Conservation (phyloP, 2,329 filamentous ascomycete species). For the Colletotrichum chrysophilum region DNA sequence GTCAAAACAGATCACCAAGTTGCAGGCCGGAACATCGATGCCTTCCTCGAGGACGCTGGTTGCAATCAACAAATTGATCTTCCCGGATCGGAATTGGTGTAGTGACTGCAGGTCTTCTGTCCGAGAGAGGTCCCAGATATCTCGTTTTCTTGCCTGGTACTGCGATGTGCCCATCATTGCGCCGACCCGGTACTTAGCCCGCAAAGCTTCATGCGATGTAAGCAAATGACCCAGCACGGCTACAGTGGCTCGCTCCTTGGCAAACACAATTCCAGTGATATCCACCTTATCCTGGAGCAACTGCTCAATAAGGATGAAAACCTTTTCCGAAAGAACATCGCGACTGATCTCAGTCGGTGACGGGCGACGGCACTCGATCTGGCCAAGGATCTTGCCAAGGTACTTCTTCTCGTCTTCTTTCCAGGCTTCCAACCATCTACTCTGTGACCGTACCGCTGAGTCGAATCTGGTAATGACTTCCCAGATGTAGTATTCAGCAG, state of each 20-base stretch:
- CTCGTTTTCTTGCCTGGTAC: slow-evolving; percentile 36
- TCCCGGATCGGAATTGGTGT: slow-evolving; percentile 57
- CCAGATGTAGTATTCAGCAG: slow-evolving; percentile 69
- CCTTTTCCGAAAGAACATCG: slow-evolving; percentile 61
- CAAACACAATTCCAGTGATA: slow-evolving; percentile 70
- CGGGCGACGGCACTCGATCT: slow-evolving; percentile 33
- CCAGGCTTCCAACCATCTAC: slow-evolving; percentile 43
- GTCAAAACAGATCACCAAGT: slow-evolving; percentile 65
- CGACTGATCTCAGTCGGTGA: slow-evolving; percentile 21
- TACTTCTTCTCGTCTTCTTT: slow-evolving; percentile 60
- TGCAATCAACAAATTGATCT: slow-evolving; percentile 62
- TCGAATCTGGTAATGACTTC: slow-evolving; percentile 45
- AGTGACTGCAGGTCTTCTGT: slow-evolving; percentile 36
- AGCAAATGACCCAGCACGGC: slow-evolving; percentile 65
- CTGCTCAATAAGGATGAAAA: slow-evolving; percentile 55
- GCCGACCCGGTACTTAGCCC: slow-evolving; percentile 52
- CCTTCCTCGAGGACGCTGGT: slow-evolving; percentile 72
- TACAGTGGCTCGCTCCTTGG: slow-evolving; percentile 65
- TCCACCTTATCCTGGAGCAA: slow-evolving; percentile 49
- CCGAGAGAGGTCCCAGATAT: slow-evolving; percentile 43
- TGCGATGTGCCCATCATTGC: slow-evolving; percentile 61
- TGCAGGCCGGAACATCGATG: slow-evolving; percentile 70
- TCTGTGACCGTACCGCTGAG: slow-evolving; percentile 21
- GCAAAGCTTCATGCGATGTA: slow-evolving; percentile 51
- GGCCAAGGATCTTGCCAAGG: slow-evolving; percentile 50